Conservation (phyloP, 345 rosid species). For the Corchorus olitorius region DNA sequence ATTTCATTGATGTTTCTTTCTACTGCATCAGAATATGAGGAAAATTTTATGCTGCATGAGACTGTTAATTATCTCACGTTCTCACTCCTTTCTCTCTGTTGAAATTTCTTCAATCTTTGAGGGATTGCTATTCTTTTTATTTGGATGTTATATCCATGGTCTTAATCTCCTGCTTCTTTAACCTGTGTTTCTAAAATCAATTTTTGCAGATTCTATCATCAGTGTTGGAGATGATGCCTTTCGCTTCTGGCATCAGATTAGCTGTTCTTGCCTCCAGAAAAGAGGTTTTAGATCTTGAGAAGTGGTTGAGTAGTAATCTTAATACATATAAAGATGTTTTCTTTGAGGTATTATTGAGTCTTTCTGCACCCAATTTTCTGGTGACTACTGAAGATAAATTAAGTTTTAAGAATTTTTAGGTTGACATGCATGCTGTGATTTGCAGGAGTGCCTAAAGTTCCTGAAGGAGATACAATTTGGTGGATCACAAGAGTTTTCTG, state of each 20-base stretch:
- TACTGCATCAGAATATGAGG: background rate
- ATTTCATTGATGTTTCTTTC: slow-evolving; percentile 10
- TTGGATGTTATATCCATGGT: background rate
- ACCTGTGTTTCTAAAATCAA: slow-evolving; percentile 5
- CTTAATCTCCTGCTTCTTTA: background rate
- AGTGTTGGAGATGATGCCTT: slow-evolving; percentile 78
- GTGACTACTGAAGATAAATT: background rate
- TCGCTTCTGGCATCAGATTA: slow-evolving; percentile 65
- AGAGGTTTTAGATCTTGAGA: slow-evolving; percentile 77
- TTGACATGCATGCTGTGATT: slow-evolving; percentile 27
- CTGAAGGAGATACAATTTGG: slow-evolving; percentile 70
- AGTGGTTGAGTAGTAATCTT: slow-evolving; percentile 72
- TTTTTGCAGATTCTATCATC: slow-evolving; percentile 63
- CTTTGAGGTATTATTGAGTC: slow-evolving; percentile 61
- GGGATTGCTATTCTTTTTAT: background rate
- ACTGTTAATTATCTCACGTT: background rate
- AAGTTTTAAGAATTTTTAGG: slow-evolving; percentile 14
- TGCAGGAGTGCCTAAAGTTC: slow-evolving; percentile 90
- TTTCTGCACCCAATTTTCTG: background rate
- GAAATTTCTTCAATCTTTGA: background rate
- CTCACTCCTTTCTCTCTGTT: background rate
- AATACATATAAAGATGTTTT: slow-evolving; percentile 62
- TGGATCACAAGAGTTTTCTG: slow-evolving; percentile 62
- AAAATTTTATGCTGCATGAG: no score
- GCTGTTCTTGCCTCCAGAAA: slow-evolving; percentile 83